Conservation (phyloP, 345 rosid species). For the Rhodamnia argentea region DNA sequence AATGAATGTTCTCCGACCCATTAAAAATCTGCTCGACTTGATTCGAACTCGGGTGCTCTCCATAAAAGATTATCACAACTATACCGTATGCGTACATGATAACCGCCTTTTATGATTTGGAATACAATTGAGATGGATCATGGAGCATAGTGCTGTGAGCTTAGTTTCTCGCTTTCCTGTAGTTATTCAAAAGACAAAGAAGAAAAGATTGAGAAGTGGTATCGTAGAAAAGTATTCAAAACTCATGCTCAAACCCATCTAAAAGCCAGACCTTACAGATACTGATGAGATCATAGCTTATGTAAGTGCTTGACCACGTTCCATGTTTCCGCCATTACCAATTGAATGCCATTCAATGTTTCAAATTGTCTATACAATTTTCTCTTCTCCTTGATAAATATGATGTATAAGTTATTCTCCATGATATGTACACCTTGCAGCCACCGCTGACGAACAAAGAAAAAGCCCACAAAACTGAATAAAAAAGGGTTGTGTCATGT, state of each 20-base stretch:
- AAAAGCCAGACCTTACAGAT: not conserved
- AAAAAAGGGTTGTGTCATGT: not conserved
- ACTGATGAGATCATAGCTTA: not conserved
- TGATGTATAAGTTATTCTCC: not conserved
- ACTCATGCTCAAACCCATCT: not conserved
- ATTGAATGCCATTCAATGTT: not conserved
- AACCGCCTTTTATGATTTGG: not conserved
- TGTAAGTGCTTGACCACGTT: not conserved
- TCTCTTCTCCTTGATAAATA: not conserved
- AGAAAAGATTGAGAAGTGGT: not conserved
- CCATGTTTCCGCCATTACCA: not conserved
- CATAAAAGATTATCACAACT: not conserved
- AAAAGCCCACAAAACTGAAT: not conserved
- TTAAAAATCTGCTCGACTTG: accelerated
- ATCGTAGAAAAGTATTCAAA: not conserved
- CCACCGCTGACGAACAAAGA: not conserved
- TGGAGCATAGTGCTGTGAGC: not conserved
- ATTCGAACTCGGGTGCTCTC: not conserved
- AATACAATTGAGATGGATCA: not conserved
- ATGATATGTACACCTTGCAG: not conserved
- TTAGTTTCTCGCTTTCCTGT: not conserved
- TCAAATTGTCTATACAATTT: not conserved
- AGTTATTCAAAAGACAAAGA: not conserved
- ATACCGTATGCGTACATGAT: not conserved
- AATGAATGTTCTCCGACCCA: not conserved